Evolutionary conservation across 2,329 filamentous ascomycete genomes (phyloP).

Genomic region (Colletotrichum costaricense): DNA sequence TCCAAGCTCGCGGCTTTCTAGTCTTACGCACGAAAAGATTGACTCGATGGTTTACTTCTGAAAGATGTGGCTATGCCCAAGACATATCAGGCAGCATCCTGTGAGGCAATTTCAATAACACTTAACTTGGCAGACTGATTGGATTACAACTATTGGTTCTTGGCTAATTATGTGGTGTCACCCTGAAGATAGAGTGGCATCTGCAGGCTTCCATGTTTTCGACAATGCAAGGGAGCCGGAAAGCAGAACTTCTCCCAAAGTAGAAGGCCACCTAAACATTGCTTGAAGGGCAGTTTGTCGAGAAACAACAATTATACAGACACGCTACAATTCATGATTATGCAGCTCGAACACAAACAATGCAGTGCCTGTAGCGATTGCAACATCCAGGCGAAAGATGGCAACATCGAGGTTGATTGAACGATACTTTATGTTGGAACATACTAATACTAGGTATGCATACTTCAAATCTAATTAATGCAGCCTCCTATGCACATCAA

Average conservation of each 20-base stretch:
- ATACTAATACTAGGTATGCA: not conserved
- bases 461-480: not conserved
- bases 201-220: not conserved
- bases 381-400: not conserved
- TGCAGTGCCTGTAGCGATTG: not conserved
- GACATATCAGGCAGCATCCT: not conserved
- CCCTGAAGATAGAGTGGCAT: not conserved
- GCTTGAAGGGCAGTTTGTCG: not conserved
- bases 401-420: not conserved
- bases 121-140: not conserved
- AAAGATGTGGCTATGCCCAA: not conserved
- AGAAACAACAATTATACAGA: not conserved
- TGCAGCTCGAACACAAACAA: not conserved
- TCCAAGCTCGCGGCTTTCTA: not conserved
- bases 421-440: not conserved
- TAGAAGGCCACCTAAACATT: not conserved
- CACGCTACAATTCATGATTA: not conserved
- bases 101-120: not conserved
- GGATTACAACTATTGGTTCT: not conserved
- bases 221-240: not conserved
- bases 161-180: not conserved
- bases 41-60: not conserved
- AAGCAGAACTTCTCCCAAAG: not conserved
- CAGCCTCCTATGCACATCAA: not conserved
- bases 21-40: not conserved